Evolutionary conservation across 2,329 filamentous ascomycete species (phyloP).

Genomic region (Dryadomyces quercivorus): DNA sequence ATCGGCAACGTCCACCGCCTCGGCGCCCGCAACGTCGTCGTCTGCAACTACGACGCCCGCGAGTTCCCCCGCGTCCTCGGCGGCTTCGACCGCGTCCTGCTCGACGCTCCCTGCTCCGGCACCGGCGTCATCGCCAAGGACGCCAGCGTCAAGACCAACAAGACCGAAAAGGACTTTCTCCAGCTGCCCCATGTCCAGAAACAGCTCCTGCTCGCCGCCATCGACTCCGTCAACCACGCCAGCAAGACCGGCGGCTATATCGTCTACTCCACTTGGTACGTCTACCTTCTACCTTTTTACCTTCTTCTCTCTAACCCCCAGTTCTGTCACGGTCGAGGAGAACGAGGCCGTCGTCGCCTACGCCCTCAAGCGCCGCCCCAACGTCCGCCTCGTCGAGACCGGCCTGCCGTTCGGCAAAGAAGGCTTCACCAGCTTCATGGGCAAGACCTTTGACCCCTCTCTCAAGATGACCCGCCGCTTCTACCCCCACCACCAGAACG

Average conservation of each 20-base stretch:
- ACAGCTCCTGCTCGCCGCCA: slow-evolving; percentile 81
- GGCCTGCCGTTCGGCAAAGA: slow-evolving; percentile 83
- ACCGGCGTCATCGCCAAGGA: slow-evolving; percentile 98
- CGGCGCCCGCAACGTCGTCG: slow-evolving; percentile 84
- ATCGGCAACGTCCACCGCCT: slow-evolving; percentile 97
- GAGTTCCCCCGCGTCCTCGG: slow-evolving; percentile 92
- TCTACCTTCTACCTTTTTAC: not conserved
- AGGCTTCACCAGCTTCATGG: slow-evolving; percentile 81
- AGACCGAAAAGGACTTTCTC: slow-evolving; percentile 90
- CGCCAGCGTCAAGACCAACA: slow-evolving; percentile 94
- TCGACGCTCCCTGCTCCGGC: slow-evolving; percentile 91
- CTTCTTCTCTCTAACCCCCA: not conserved
- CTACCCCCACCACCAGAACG: slow-evolving; percentile 70
- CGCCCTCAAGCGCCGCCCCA: slow-evolving; percentile 79
- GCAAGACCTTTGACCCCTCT: slow-evolving; percentile 80
- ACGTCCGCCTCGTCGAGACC: slow-evolving; percentile 86
- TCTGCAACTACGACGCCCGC: slow-evolving; percentile 89
- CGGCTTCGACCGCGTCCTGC: slow-evolving; percentile 86
- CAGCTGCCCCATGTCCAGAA: slow-evolving; percentile 89
- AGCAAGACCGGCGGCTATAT: slow-evolving; percentile 93
- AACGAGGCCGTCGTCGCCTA: slow-evolving; percentile 93
- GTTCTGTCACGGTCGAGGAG: slow-evolving; percentile 14
- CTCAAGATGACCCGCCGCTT: slow-evolving; percentile 75
- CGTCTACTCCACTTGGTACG: slow-evolving; percentile 80
- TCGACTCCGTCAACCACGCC: slow-evolving; percentile 90